A percentile compares a stretch with the other conserved stretches of the same genome.
Evolutionary conservation across 2,329 filamentous ascomycete species (phyloP).

Genomic region (Fusarium coffeatum): DNA sequence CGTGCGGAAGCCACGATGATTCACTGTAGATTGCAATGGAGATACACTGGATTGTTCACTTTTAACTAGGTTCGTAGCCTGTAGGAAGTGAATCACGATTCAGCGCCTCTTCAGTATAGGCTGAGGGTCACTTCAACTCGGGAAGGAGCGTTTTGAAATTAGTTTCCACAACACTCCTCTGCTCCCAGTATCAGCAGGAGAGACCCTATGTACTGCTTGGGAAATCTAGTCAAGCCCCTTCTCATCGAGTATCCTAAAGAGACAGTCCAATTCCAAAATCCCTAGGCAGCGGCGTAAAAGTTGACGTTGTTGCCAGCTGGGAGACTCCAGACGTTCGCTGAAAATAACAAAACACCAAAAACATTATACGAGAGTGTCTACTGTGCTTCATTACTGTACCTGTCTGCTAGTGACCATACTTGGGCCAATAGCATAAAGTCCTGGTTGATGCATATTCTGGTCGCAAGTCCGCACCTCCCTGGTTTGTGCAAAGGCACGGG

Average conservation of each 20-base stretch:
- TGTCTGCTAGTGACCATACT: no score
- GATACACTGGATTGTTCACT: not conserved
- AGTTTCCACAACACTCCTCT: not conserved
- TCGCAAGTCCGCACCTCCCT: not conserved
- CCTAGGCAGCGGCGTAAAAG: not conserved
- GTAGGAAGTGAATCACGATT: not conserved
- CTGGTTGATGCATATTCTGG: not conserved
- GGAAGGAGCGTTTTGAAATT: not conserved
- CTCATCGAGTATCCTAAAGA: not conserved
- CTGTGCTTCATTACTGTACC: no score
- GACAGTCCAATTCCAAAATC: not conserved
- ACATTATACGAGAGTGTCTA: not conserved
- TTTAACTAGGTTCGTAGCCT: accelerated
- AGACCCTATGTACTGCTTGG: not conserved
- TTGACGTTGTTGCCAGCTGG: not conserved
- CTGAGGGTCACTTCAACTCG: not conserved
- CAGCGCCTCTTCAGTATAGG: not conserved
- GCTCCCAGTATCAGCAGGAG: not conserved
- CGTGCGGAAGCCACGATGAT: not conserved
- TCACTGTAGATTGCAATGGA: not conserved
- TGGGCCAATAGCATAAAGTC: not conserved
- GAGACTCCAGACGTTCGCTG: not conserved
- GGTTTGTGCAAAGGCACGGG: no score
- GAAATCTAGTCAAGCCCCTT: not conserved
- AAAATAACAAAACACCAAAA: not conserved